These are phyloP conservation scores for Pseudogymnoascus sp. DNA, from an alignment of 2,329 filamentous ascomycete species.

Conservation along the genomic window DNA sequence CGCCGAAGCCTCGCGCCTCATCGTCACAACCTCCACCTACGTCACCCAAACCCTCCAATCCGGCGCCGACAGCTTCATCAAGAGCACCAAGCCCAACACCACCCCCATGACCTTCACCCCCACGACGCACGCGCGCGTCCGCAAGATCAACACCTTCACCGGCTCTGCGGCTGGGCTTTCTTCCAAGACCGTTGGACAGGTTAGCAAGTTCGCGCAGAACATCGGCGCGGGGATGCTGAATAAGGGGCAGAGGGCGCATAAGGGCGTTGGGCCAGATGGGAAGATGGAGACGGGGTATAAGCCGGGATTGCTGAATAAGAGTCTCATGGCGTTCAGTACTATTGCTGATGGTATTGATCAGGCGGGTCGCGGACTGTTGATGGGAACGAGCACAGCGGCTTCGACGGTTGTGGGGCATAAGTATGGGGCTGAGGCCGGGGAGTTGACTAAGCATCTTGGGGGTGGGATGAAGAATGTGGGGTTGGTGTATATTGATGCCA, in stretches of 20 bases:
- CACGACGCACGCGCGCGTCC: conserved; percentile 73
- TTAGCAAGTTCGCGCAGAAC: conserved; percentile 80
- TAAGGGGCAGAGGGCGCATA: conserved; percentile 47
- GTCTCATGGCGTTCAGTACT: conserved; percentile 91
- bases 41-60: conserved; percentile 69
- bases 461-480: conserved; percentile 93
- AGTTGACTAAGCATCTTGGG: conserved; percentile 65
- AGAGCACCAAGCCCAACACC: conserved; percentile 65
- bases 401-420: conserved; percentile 81
- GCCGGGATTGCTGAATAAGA: conserved; percentile 89
- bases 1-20: conserved; percentile 77
- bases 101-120: conserved; percentile 86
- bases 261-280: conserved; percentile 63
- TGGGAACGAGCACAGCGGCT: conserved; percentile 67
- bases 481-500: conserved; percentile 92
- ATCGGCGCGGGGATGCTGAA: conserved; percentile 68
- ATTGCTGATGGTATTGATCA: conserved; percentile 90
- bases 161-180: conserved; percentile 70
- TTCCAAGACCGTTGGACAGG: conserved; percentile 77
- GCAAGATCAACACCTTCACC: conserved; percentile 85
- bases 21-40: conserved; percentile 78
- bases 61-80: conserved; percentile 72
- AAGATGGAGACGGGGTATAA: conserved; percentile 59
- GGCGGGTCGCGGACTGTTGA: conserved; percentile 69
- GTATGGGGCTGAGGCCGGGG: conserved; percentile 79